Percentiles rank a stretch among this genome's conserved stretches.
Evolutionary conservation across 257 asterid genomes (phyloP).

Genomic region (Lavandula angustifolia): DNA sequence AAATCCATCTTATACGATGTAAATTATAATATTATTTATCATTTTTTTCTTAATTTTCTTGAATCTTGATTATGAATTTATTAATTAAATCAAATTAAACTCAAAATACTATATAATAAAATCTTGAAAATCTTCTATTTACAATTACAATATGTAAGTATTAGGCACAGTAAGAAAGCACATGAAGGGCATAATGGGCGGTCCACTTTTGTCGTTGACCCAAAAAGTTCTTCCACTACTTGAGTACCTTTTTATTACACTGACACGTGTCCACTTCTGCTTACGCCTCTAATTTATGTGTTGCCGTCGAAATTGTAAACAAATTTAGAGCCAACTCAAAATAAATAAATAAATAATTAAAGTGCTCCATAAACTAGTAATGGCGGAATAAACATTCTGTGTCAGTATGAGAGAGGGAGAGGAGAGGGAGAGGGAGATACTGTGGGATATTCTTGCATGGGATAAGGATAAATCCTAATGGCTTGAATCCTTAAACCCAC

Average conservation of each 20-base stretch:
- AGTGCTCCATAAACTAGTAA: constrained; percentile 6
- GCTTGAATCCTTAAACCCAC: constrained; percentile 27
- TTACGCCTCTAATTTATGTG: neutral
- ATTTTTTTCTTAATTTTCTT: too few relatives aligned
- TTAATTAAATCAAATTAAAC: too few relatives aligned
- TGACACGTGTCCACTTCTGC: constrained; percentile 28
- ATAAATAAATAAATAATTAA: neutral
- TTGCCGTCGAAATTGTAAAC: neutral
- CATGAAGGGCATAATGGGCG: constrained; percentile 31
- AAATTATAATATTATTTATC: too few relatives aligned
- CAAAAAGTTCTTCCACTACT: constrained; percentile 22
- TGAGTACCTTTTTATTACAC: neutral
- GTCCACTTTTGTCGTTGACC: constrained; percentile 38
- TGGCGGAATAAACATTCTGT: constrained; percentile 16
- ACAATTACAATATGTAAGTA: too few relatives aligned
- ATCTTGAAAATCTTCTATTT: too few relatives aligned
- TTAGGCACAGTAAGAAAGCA: neutral
- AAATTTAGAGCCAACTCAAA: neutral
- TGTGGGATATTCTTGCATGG: constrained; percentile 57
- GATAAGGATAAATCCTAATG: constrained; percentile 24
- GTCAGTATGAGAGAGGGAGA: neutral
- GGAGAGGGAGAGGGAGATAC: constrained; percentile 35
- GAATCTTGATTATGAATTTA: too few relatives aligned
- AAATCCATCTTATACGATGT: neutral
- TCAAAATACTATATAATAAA: too few relatives aligned